Evolutionary conservation across 1,139 yeast genomes (phyloP).

Genomic region (Geotrichum siamense): DNA sequence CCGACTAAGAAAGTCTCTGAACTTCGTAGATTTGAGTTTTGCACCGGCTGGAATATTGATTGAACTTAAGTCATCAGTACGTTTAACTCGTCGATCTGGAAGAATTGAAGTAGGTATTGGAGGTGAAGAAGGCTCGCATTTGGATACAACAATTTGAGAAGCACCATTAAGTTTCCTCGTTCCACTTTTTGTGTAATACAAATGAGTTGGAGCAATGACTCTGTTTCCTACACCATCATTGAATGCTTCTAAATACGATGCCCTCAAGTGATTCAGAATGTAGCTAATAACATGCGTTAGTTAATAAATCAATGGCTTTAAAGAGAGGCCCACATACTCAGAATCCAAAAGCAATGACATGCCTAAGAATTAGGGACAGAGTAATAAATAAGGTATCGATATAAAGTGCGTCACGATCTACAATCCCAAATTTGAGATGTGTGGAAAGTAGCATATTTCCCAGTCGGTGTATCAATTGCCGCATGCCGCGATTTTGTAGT

Average conservation of each 20-base stretch:
- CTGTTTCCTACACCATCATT: conserved; percentile 33
- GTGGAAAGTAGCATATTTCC: too few species aligned
- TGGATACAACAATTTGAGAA: conserved; percentile 13
- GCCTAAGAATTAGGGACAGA: too few species aligned
- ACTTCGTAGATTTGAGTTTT: conserved; percentile 5
- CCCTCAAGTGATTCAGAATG: conserved; percentile 31
- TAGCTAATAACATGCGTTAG: conserved; percentile 20
- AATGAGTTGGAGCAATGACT: conserved; percentile 29
- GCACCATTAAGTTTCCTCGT: conserved; percentile 19
- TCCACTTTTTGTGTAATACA: conserved; percentile 29
- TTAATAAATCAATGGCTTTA: background rate
- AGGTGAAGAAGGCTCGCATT: conserved; percentile 16
- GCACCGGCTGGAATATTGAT: background rate
- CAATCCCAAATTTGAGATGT: too few species aligned
- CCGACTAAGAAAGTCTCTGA: conserved; percentile 3
- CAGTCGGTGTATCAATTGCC: too few species aligned
- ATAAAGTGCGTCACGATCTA: too few species aligned
- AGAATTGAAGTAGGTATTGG: conserved; percentile 17
- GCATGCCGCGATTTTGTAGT: too few species aligned
- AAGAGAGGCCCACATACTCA: conserved; percentile 22
- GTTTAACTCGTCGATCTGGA: conserved; percentile 1
- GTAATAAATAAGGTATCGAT: too few species aligned
- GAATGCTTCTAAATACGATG: conserved; percentile 30
- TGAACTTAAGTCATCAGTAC: background rate
- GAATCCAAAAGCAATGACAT: conserved; percentile 31